Percentiles rank a stretch among this genome's conserved stretches.
These are phyloP conservation scores for Volvariella volvacea DNA, from an alignment of 1,284 basidiomycete species.

Conservation along the genomic window DNA sequence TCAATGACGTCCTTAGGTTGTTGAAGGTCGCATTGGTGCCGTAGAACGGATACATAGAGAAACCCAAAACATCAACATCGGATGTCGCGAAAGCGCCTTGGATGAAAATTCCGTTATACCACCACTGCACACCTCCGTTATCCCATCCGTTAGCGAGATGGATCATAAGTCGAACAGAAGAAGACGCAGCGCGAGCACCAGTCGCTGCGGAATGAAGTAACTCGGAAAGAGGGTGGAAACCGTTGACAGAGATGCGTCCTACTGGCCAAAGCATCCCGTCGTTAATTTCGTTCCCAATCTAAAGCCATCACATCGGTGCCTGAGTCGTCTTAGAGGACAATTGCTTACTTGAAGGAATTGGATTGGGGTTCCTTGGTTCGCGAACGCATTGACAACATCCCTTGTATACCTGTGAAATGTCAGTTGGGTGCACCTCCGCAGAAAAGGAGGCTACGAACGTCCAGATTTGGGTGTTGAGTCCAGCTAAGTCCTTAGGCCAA, in stretches of 20 bases:
- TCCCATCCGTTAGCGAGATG: slow-evolving; percentile 66
- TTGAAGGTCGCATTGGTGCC: slow-evolving; percentile 46
- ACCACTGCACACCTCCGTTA: slow-evolving; percentile 35
- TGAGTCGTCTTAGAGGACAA: background rate
- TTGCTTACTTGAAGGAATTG: slow-evolving; percentile 37
- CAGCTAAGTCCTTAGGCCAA: slow-evolving; percentile 47
- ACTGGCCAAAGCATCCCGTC: slow-evolving; percentile 57
- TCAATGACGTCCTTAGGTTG: slow-evolving; percentile 44
- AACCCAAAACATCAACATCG: slow-evolving; percentile 55
- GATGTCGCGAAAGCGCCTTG: slow-evolving; percentile 40
- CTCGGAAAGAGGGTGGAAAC: slow-evolving; percentile 49
- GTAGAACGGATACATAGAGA: slow-evolving; percentile 64
- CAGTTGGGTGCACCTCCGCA: background rate
- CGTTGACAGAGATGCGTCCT: slow-evolving; percentile 46
- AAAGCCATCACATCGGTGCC: slow-evolving; percentile 3
- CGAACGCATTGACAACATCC: slow-evolving; percentile 43
- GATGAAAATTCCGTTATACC: slow-evolving; percentile 47
- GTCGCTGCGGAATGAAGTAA: slow-evolving; percentile 56
- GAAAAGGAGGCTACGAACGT: slow-evolving; percentile 26
- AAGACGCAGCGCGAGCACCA: slow-evolving; percentile 34
- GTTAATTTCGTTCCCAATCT: slow-evolving; percentile 62
- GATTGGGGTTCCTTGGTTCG: slow-evolving; percentile 46
- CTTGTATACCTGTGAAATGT: slow-evolving; percentile 38
- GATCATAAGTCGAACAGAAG: slow-evolving; percentile 45
- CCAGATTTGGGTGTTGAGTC: slow-evolving; percentile 49